Base-by-base conservation (phyloP, 352 stramenopile species). In the Elongisporangium anandrum region DNA sequence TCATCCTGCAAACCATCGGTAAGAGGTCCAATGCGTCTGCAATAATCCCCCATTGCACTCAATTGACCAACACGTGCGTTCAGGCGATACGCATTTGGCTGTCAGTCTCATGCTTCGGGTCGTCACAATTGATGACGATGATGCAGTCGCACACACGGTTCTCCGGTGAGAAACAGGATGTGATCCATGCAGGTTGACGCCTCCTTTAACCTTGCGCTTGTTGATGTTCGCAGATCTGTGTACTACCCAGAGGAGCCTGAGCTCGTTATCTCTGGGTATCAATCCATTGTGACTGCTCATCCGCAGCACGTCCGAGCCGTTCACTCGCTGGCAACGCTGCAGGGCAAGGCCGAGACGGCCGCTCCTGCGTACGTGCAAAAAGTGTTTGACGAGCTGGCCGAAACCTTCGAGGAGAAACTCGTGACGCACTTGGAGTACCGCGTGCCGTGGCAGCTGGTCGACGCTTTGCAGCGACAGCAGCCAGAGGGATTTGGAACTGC, bases 371-470 rank as follows among this genome's bases (percentile, higher is more conserved):
- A 94, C 57, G 84, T 94, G 29, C 75, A 70, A 15, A 62, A 89
- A 59, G 81, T 94, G 12, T 94, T 94, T 60, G 80, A 94, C 59
- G 79, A 91, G 19, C 69, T 94, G 29, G 78, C 84, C 5, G 82
- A 92, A 13, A 81, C 63, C 13, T 94, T 94, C 65, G 84, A 94
- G 57, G 82, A 92, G 34, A 94, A 92, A 51, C 70, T 94, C 24
- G 80, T 94, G 61, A 79, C 64, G 24, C 84, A 91, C 39, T 53
- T 94, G 29, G 78, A 90, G 64, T 94, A 94, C 56, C 79, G 78
- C 55, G 80, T 92, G 17, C 84, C 84, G 34, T 94, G 84, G 84
- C 73, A 90, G 52, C 81, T 94, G 26, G 69, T 90, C 7, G 79
- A 90, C 12, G 78, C 73, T 16, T 59, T 94, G 16, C 70, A 87